Conservation (phyloP, 2,329 filamentous ascomycete species). For the Westerdykella ornata region DNA sequence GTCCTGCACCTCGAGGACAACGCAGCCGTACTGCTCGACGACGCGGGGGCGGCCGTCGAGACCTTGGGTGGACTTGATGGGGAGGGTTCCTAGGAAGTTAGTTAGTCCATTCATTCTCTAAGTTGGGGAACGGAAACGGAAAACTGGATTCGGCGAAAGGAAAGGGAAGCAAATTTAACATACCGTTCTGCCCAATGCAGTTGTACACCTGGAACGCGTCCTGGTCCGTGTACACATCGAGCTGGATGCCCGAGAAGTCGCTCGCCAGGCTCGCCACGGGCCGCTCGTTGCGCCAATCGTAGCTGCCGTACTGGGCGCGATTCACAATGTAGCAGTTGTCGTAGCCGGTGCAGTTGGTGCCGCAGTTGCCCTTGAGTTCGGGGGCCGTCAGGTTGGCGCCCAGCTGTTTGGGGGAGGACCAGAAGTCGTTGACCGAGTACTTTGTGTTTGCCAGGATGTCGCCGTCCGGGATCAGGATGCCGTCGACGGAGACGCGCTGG, state of each 20-base stretch:
- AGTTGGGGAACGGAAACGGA: neutral
- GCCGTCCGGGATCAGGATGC: slow-evolving; percentile 44
- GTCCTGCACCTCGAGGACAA: slow-evolving; percentile 88
- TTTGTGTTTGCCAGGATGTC: slow-evolving; percentile 62
- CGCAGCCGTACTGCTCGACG: slow-evolving; percentile 70
- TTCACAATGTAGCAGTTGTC: slow-evolving; percentile 69
- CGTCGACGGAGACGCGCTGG: slow-evolving; percentile 60
- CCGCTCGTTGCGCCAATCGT: slow-evolving; percentile 56
- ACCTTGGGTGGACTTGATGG: slow-evolving; percentile 65
- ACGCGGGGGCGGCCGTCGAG: slow-evolving; percentile 54
- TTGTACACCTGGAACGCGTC: slow-evolving; percentile 83
- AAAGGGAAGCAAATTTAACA: slow-evolving; percentile 1
- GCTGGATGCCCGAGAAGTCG: slow-evolving; percentile 70
- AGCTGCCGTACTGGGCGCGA: slow-evolving; percentile 51
- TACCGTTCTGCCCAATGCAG: slow-evolving; percentile 69
- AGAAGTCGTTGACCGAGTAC: slow-evolving; percentile 72
- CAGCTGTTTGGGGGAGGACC: slow-evolving; percentile 72
- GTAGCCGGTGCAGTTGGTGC: slow-evolving; percentile 75
- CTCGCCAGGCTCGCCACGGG: slow-evolving; percentile 63
- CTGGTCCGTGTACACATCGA: slow-evolving; percentile 79
- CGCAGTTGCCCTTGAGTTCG: slow-evolving; percentile 66
- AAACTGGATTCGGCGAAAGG: neutral
- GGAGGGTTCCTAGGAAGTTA: slow-evolving; percentile 41
- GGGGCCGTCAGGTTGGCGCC: slow-evolving; percentile 60
- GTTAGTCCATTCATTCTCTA: neutral